These are phyloP conservation scores for Wallacemonas sp. DNA, from an alignment of 208 protist species.

Conservation along the genomic window DNA sequence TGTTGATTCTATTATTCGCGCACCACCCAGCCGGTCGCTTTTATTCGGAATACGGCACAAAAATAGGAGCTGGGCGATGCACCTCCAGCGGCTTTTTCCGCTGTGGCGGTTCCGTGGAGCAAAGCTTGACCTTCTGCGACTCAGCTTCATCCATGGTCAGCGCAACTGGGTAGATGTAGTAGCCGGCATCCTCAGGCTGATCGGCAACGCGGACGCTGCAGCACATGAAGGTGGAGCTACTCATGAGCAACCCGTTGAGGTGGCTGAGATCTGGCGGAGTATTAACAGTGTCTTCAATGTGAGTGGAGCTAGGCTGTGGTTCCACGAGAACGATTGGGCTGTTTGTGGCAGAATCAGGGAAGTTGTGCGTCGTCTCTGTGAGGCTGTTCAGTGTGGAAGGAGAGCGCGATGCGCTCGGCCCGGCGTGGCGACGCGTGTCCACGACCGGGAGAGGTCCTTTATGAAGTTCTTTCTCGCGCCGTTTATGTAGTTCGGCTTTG, in stretches of 20 bases:
- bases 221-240: conserved; percentile 5
- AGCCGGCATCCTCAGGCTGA: conserved; percentile 19
- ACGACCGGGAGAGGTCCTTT: conserved; percentile 3
- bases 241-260: not conserved
- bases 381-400: not conserved
- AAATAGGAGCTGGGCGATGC: conserved; percentile 33
- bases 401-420: not conserved
- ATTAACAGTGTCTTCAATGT: not conserved
- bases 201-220: conserved; percentile 13
- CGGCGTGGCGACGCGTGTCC: not conserved
- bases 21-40: not conserved
- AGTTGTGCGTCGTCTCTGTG: not conserved
- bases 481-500: conserved; percentile 28
- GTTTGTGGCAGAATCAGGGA: not conserved
- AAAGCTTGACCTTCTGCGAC: conserved; percentile 14
- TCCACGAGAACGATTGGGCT: not conserved
- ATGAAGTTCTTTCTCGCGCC: conserved; percentile 18
- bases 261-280: not conserved
- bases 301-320: not conserved
- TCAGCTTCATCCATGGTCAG: conserved; percentile 6
- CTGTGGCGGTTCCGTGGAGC: conserved; percentile 21
- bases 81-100: conserved; percentile 34
- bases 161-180: conserved; percentile 28
- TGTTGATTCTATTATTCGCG: no score
- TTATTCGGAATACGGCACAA: conserved; percentile 12